Evolutionary conservation across 768 basidiomycete genomes (phyloP), one percentile per base, ranked within the genome.

Genomic region (Macrolepiota albuminosa): DNA sequence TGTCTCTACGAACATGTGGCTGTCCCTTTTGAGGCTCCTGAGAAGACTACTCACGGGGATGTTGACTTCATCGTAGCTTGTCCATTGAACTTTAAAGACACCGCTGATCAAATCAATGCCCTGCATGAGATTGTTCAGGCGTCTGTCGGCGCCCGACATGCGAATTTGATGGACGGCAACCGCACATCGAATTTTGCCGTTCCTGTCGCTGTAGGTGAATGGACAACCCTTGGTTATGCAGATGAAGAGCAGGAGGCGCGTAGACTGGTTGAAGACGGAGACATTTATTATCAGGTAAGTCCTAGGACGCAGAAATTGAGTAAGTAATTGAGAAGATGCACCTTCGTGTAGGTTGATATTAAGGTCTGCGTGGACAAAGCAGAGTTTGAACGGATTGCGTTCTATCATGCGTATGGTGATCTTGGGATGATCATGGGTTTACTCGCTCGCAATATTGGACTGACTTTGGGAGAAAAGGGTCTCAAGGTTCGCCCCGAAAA

Each of bases 391-490:
- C 75, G 83, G 24, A 69, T 82, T 16, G 67, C 76, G 26, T 82
- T 88, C 70, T 82, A 82, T 65, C 78, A 84, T 59, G 80, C 82
- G 1, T 89, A 88, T 64, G 89, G 89, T 9, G 89, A 89, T 64
- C 75, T 89, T 18, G 85, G 85, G 0, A 87, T 88, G 82, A 86
- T 90, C 16, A 69, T 90, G 51, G 81, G 84, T 10, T 68, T 86
- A 14, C 69, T 89, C 18, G 80, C 76, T 9, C 76, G 78, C 43
- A 81, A 81, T 56, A 71, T 72, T 50, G 84, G 86, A 3, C 64
- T 90, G 3, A 66, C 71, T 2, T 68, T 86, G 0, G 81, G 82
- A 6, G 72, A 70, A 26, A 76, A 81, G 46, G 89, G 88, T 0
- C 68, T 90, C 21, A 87, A 83, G 77, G 88, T 69, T 47, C 33